Percentiles rank a stretch among this genome's conserved stretches.
Evolutionary conservation across 768 basidiomycete species (phyloP).

Genomic region (Suillus decipiens): DNA sequence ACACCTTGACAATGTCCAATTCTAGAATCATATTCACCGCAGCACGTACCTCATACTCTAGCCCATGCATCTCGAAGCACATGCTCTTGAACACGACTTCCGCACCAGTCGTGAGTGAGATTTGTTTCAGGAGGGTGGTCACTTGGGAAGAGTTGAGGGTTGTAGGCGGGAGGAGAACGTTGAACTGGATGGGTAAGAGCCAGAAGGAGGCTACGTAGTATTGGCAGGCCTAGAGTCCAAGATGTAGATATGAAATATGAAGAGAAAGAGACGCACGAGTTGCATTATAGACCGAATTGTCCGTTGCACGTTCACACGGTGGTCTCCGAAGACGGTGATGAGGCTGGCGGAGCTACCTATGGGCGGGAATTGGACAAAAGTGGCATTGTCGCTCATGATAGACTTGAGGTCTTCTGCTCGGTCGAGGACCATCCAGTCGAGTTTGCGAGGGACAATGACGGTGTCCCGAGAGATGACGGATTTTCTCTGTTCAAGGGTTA

Average conservation of each 20-base stretch:
- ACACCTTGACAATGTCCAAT: slow-evolving; percentile 87
- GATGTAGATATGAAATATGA: slow-evolving; percentile 6
- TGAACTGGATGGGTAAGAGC: slow-evolving; percentile 93
- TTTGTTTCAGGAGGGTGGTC: slow-evolving; percentile 80
- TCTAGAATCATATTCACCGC: slow-evolving; percentile 88
- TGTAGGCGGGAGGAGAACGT: slow-evolving; percentile 82
- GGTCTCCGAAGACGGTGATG: slow-evolving; percentile 93
- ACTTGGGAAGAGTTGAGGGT: slow-evolving; percentile 83
- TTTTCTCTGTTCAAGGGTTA: slow-evolving; percentile 61
- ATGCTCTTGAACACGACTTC: slow-evolving; percentile 97
- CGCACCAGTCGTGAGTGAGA: slow-evolving; percentile 84
- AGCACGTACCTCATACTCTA: slow-evolving; percentile 86
- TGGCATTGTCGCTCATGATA: slow-evolving; percentile 95
- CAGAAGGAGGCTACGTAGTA: slow-evolving; percentile 97
- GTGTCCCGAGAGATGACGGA: slow-evolving; percentile 90
- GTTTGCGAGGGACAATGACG: slow-evolving; percentile 91
- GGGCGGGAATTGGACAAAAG: slow-evolving; percentile 91
- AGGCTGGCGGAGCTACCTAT: slow-evolving; percentile 91
- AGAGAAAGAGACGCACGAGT: slow-evolving; percentile 58
- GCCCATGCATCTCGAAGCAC: slow-evolving; percentile 96
- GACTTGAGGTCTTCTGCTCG: slow-evolving; percentile 89
- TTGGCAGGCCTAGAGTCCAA: slow-evolving; percentile 74
- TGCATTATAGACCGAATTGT: slow-evolving; percentile 95
- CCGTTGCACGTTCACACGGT: slow-evolving; percentile 90
- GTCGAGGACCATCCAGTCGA: slow-evolving; percentile 99